These are phyloP conservation scores for Colletotrichum incanum DNA, from an alignment of 2,329 filamentous ascomycete species.

Conservation along the genomic window DNA sequence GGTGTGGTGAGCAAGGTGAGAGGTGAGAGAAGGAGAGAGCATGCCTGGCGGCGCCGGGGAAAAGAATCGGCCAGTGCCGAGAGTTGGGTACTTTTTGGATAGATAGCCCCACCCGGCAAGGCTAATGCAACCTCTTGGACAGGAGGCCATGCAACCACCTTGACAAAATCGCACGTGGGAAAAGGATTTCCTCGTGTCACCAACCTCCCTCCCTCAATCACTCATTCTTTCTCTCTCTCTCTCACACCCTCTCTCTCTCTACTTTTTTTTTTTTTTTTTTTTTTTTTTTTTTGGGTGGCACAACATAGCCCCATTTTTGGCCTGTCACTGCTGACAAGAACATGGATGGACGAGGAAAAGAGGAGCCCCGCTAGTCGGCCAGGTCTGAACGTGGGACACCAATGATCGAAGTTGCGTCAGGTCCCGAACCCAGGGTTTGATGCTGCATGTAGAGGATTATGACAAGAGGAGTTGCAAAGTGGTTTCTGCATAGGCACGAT, in stretches of 20 bases:
- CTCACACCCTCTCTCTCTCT: neutral
- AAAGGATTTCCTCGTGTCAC: neutral
- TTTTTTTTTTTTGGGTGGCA: too few relatives aligned
- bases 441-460: neutral
- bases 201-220: neutral
- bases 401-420: slow-evolving; percentile 8
- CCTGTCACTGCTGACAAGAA: neutral
- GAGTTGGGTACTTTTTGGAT: slow-evolving; percentile 6
- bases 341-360: neutral
- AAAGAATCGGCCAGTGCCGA: slow-evolving; percentile 34
- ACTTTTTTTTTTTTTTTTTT: too few relatives aligned
- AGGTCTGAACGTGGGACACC: neutral
- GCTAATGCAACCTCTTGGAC: slow-evolving; percentile 41
- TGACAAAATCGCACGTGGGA: slow-evolving; percentile 38
- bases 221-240: neutral
- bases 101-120: slow-evolving; percentile 29
- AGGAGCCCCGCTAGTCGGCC: neutral
- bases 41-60: neutral
- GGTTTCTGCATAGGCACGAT: neutral
- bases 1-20: slow-evolving; percentile 1
- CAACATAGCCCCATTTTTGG: neutral
- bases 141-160: slow-evolving; percentile 32
- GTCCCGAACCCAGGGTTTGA: neutral
- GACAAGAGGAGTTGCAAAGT: neutral
- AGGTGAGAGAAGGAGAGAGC: neutral